Percentiles rank a stretch among this genome's conserved stretches.
Conservation (phyloP, 2,329 filamentous ascomycete species). For the Calycina herbarum region DNA sequence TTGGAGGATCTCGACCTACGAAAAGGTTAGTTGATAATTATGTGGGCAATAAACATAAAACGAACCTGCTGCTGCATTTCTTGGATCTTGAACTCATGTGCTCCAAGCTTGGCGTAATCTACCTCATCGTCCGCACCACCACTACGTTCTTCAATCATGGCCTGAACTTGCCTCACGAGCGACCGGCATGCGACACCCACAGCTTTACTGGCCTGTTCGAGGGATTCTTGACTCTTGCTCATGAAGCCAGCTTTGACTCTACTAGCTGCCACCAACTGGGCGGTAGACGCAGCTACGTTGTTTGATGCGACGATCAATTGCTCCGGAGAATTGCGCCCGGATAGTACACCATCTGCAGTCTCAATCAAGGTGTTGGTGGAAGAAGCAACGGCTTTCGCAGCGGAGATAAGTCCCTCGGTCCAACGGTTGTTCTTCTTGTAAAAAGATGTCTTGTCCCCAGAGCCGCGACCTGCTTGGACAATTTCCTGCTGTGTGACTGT, state of each 20-base stretch:
- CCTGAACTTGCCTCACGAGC: conserved; percentile 90
- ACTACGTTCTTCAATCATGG: conserved; percentile 85
- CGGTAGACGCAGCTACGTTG: conserved; percentile 92
- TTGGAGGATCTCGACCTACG: conserved; percentile 92
- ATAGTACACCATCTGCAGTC: conserved; percentile 94
- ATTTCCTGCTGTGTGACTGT: conserved; percentile 94
- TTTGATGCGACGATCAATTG: conserved; percentile 98
- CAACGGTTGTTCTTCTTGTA: conserved; percentile 99
- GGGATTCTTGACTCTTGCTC: conserved; percentile 90
- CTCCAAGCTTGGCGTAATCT: conserved; percentile 84
- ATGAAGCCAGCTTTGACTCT: conserved; percentile 98
- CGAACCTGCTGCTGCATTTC: conserved; percentile 99
- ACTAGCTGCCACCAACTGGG: conserved; percentile 92
- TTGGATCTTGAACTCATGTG: conserved; percentile 96
- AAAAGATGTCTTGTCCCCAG: conserved; percentile 85
- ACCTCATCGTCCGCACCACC: conserved; percentile 79
- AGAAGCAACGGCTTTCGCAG: conserved; percentile 90
- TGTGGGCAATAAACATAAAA: conserved; percentile 27
- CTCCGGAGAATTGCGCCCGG: conserved; percentile 87
- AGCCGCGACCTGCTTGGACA: conserved; percentile 86
- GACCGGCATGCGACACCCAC: conserved; percentile 86
- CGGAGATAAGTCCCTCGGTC: conserved; percentile 97
- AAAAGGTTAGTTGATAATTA: conserved; percentile 21
- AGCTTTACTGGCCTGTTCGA: conserved; percentile 89
- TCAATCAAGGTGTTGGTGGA: conserved; percentile 97